A percentile compares a stretch with the other conserved stretches of the same genome.
These are phyloP conservation scores for Umbelopsis sp. DNA, from an alignment of 192 early-diverging fungal species.

Conservation along the genomic window DNA sequence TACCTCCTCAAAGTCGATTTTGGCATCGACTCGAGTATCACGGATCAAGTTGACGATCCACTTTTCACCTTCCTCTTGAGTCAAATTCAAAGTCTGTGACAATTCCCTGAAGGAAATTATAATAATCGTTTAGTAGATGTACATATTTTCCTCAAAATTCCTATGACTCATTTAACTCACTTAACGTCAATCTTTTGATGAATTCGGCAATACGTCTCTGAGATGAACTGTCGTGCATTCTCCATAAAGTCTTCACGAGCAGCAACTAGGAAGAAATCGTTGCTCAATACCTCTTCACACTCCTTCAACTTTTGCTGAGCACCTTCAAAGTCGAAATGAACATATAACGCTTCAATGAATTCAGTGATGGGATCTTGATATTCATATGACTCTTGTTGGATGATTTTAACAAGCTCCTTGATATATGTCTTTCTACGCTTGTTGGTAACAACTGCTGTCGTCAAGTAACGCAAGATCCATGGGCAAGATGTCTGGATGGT, in stretches of 20 bases:
- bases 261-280: slow-evolving; percentile 90
- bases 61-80: slow-evolving; percentile 90
- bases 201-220: slow-evolving; percentile 97
- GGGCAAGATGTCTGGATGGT: slow-evolving; percentile 97
- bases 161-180: slow-evolving; percentile 10
- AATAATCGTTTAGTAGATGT: not conserved
- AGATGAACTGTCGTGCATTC: slow-evolving; percentile 91
- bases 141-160: not conserved
- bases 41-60: slow-evolving; percentile 98
- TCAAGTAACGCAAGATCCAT: slow-evolving; percentile 94
- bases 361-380: slow-evolving; percentile 93
- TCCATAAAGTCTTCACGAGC: slow-evolving; percentile 94
- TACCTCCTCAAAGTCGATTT: slow-evolving; percentile 91
- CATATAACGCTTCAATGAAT: slow-evolving; percentile 91
- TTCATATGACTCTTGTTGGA: slow-evolving; percentile 82
- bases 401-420: slow-evolving; percentile 88
- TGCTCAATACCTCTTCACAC: slow-evolving; percentile 83
- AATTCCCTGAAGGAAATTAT: slow-evolving; percentile 52
- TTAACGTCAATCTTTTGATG: slow-evolving; percentile 94
- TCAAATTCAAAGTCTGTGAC: slow-evolving; percentile 82
- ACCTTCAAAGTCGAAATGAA: slow-evolving; percentile 93
- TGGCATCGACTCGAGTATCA: slow-evolving; percentile 94
- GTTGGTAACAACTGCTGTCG: slow-evolving; percentile 92
- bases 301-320: slow-evolving; percentile 86
- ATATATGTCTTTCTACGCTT: slow-evolving; percentile 80